These are phyloP conservation scores for Saksenaea oblongispora DNA, from an alignment of 371 early-diverging fungal species.

Conservation along the genomic window DNA sequence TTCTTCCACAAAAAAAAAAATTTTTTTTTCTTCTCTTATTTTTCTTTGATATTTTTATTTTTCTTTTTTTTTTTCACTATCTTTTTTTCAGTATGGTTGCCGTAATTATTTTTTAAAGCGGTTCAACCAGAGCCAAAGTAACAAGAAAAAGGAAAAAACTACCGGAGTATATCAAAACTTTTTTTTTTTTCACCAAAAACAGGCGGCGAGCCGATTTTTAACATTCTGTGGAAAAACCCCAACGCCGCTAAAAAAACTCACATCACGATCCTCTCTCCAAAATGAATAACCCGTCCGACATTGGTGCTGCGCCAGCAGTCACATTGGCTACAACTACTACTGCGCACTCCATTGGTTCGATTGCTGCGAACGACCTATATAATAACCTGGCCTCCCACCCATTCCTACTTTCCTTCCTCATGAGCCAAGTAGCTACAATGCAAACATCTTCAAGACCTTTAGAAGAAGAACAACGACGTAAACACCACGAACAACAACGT, in stretches of 20 bases:
- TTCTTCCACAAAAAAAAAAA: background rate
- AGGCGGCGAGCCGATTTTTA: conserved; percentile 1
- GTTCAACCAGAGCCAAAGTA: background rate
- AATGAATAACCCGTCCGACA: background rate
- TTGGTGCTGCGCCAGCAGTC: conserved; percentile 3
- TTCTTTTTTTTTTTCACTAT: background rate
- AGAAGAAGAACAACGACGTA: conserved; percentile 11
- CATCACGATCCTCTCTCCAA: background rate
- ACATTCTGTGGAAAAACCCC: background rate
- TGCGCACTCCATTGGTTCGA: conserved; percentile 16
- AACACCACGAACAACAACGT: conserved; percentile 27
- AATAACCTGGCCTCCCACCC: conserved; percentile 8
- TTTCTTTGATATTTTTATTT: background rate
- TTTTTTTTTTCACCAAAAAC: conserved; percentile 2
- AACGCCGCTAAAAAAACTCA: background rate
- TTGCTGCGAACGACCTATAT: conserved; percentile 24
- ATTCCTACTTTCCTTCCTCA: conserved; percentile 17
- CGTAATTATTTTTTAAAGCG: background rate
- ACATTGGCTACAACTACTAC: conserved; percentile 8
- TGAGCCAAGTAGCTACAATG: conserved; percentile 16
- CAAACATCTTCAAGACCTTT: conserved; percentile 12
- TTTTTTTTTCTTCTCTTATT: conserved; percentile 8
- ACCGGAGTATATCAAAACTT: background rate
- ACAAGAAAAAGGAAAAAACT: background rate
- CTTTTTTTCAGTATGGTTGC: conserved; percentile 1